These are phyloP conservation scores for Fraxinus ornus DNA, from an alignment of 305 asterid genomes.

Conservation along the genomic window DNA sequence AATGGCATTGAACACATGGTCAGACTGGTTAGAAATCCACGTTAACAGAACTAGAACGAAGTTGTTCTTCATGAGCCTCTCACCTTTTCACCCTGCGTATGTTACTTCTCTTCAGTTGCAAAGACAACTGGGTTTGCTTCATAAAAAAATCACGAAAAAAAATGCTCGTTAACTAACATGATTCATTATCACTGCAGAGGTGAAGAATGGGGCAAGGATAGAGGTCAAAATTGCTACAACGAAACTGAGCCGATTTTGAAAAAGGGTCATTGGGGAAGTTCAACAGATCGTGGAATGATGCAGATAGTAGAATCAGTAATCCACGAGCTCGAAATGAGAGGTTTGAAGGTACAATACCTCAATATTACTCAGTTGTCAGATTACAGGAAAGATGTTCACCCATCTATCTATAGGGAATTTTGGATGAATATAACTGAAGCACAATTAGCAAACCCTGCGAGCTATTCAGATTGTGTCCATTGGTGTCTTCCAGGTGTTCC, in stretches of 20 bases:
- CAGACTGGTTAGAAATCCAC: conserved; percentile 58
- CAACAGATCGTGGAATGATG: conserved; percentile 42
- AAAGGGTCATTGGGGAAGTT: conserved; percentile 37
- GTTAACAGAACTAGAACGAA: conserved; percentile 45
- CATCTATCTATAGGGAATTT: conserved; percentile 44
- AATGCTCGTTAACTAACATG: not conserved
- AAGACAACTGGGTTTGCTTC: not conserved
- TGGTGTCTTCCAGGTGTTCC: conserved; percentile 93
- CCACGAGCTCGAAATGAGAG: conserved; percentile 37
- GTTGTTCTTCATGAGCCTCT: conserved; percentile 51
- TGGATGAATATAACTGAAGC: conserved; percentile 29
- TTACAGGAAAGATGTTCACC: conserved; percentile 66
- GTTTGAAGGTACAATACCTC: conserved; percentile 46
- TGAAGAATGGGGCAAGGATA: conserved; percentile 37
- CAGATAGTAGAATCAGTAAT: conserved; percentile 37
- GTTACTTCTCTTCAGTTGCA: not conserved
- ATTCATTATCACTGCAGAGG: conserved; percentile 23
- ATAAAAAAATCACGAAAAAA: not conserved
- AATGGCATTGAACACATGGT: conserved; percentile 58
- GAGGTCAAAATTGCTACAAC: conserved; percentile 38
- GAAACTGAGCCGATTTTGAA: conserved; percentile 39
- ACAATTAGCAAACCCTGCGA: conserved; percentile 26
- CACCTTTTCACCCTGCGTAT: conserved; percentile 47
- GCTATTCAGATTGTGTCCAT: conserved; percentile 62
- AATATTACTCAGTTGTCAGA: conserved; percentile 59